These are phyloP conservation scores for Neonectria coccinea DNA, from an alignment of 2,329 filamentous ascomycete species.

Conservation along the genomic window DNA sequence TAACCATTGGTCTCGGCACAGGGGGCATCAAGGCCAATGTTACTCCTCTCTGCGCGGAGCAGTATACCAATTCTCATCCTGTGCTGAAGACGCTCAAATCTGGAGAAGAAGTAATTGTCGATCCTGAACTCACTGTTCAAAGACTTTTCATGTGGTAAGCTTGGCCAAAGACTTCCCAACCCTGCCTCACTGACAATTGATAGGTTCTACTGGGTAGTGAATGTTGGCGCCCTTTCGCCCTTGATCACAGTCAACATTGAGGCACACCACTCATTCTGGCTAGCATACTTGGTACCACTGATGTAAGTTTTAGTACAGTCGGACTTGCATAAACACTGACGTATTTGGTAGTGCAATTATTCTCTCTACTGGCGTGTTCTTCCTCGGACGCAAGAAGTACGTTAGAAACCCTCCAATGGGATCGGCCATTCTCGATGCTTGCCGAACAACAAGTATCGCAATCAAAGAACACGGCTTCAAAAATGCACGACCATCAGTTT, in stretches of 20 bases:
- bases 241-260: slow-evolving; percentile 29
- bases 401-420: slow-evolving; percentile 22
- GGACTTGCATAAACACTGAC: neutral
- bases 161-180: neutral
- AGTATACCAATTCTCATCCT: slow-evolving; percentile 25
- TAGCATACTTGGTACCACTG: slow-evolving; percentile 33
- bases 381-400: slow-evolving; percentile 20
- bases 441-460: slow-evolving; percentile 17
- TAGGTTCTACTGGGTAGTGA: slow-evolving; percentile 34
- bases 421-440: slow-evolving; percentile 25
- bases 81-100: slow-evolving; percentile 28
- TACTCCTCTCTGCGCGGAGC: slow-evolving; percentile 27
- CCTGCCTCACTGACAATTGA: neutral
- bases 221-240: slow-evolving; percentile 27
- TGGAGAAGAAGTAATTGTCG: slow-evolving; percentile 28
- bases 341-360: slow-evolving; percentile 14
- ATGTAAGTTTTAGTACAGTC: slow-evolving; percentile 28
- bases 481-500: slow-evolving; percentile 20
- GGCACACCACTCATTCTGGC: slow-evolving; percentile 30
- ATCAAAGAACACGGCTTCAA: slow-evolving; percentile 26
- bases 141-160: slow-evolving; percentile 29
- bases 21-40: slow-evolving; percentile 32
- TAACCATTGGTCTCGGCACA: slow-evolving; percentile 24
- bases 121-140: slow-evolving; percentile 28
- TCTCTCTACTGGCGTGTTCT: slow-evolving; percentile 18